A percentile compares a stretch with the other conserved stretches of the same genome.
Evolutionary conservation across 2,329 filamentous ascomycete species (phyloP).

Genomic region (Fusarium paranaense): DNA sequence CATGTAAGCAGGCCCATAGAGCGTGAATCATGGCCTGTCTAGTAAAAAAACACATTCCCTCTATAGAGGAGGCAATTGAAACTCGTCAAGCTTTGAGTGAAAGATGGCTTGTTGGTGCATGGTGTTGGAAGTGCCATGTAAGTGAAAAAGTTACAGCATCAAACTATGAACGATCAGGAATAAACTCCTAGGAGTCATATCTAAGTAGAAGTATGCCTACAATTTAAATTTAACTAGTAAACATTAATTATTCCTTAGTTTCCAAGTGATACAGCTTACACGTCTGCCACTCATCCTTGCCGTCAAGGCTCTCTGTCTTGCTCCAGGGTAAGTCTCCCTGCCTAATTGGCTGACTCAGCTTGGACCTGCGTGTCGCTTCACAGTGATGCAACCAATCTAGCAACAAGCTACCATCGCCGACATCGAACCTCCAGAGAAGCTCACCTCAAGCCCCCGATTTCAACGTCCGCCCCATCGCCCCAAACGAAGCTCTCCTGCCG

Average conservation of each 20-base stretch:
- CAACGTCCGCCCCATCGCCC: not conserved
- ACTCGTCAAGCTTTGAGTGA: not conserved
- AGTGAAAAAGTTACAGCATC: not conserved
- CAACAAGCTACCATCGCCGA: slow-evolving; percentile 35
- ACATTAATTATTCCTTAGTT: not conserved
- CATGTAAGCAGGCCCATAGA: not conserved
- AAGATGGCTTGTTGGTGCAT: not conserved
- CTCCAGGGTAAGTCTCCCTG: slow-evolving; percentile 17
- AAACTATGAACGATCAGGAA: not conserved
- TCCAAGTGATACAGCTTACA: not conserved
- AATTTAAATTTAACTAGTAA: not conserved
- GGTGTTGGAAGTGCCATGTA: not conserved
- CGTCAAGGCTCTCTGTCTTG: not conserved
- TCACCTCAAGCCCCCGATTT: slow-evolving; percentile 13
- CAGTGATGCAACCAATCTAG: slow-evolving; percentile 39
- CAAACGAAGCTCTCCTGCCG: slow-evolving; percentile 35
- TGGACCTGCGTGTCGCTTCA: slow-evolving; percentile 11
- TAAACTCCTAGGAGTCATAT: not conserved
- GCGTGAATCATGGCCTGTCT: not conserved
- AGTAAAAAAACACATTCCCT: not conserved
- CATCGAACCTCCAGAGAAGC: slow-evolving; percentile 16
- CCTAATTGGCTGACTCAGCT: slow-evolving; percentile 30
- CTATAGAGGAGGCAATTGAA: not conserved
- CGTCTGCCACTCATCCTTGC: not conserved
- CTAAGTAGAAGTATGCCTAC: no score